Conservation (phyloP, 768 basidiomycete species). For the Pisolithus orientalis region DNA sequence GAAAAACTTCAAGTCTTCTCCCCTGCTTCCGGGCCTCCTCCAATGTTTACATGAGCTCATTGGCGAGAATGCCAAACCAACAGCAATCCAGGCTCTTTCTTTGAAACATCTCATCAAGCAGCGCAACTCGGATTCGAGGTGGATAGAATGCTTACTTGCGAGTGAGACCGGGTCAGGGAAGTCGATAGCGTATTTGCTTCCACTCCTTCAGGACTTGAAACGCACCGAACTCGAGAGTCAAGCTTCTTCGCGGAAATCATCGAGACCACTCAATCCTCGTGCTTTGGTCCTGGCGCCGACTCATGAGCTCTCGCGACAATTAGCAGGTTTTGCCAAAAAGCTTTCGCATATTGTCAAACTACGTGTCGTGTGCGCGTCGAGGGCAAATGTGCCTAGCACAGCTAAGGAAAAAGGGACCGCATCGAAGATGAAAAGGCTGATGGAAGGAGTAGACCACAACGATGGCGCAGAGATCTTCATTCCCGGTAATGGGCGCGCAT, state of each 20-base stretch:
- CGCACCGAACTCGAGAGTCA: constrained; percentile 39
- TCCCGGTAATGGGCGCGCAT: constrained; percentile 11
- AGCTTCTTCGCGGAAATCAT: constrained; percentile 4
- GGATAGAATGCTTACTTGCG: constrained; percentile 59
- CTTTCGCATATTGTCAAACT: constrained; percentile 72
- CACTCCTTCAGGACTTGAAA: constrained; percentile 76
- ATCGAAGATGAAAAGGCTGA: constrained; percentile 38
- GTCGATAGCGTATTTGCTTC: constrained; percentile 84
- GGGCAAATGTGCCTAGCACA: constrained; percentile 39
- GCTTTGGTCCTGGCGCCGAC: constrained; percentile 83
- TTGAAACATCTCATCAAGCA: constrained; percentile 54
- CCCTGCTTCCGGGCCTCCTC: constrained; percentile 60
- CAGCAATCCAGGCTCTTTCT: constrained; percentile 73
- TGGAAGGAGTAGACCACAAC: constrained; percentile 13
- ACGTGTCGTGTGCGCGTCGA: constrained; percentile 66
- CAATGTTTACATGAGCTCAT: constrained; percentile 51
- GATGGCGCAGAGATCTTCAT: constrained; percentile 25
- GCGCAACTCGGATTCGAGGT: constrained; percentile 8
- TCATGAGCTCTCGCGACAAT: constrained; percentile 82
- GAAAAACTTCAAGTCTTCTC: constrained; percentile 54
- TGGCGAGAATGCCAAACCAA: constrained; percentile 53
- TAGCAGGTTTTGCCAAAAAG: constrained; percentile 66
- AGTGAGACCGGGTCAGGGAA: constrained; percentile 92
- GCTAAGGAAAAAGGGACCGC: constrained; percentile 32
- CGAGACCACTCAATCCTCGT: constrained; percentile 53